These are phyloP conservation scores for Metarhizium robertsii DNA, from an alignment of 2,329 filamentous ascomycete genomes.

Conservation along the genomic window DNA sequence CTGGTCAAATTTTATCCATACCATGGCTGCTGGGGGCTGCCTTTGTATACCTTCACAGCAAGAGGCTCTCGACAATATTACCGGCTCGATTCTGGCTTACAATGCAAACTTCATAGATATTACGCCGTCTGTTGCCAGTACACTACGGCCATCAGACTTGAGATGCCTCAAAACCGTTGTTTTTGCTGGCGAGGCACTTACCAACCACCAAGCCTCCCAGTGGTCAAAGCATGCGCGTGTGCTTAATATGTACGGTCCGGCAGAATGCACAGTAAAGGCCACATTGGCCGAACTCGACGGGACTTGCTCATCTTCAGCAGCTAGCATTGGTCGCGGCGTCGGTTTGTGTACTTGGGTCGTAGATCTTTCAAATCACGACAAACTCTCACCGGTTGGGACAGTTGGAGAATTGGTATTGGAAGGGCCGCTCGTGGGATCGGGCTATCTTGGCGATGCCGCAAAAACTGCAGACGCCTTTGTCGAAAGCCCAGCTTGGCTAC, in stretches of 20 bases:
- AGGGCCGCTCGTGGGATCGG: constrained; percentile 14
- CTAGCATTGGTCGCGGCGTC: constrained; percentile 5
- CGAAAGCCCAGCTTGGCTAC: constrained; percentile 17
- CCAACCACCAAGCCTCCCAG: neutral
- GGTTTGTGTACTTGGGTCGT: constrained; percentile 15
- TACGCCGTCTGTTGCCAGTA: constrained; percentile 4
- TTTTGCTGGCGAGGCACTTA: constrained; percentile 3
- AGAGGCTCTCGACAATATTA: neutral
- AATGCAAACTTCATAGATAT: constrained; percentile 3
- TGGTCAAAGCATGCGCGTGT: constrained; percentile 12
- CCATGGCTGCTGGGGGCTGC: constrained; percentile 35
- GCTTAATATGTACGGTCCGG: constrained; percentile 10
- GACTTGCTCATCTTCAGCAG: neutral
- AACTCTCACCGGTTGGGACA: constrained; percentile 12
- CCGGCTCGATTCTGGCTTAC: neutral
- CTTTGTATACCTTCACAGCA: constrained; percentile 35
- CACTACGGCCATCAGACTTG: neutral
- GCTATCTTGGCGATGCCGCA: constrained; percentile 13
- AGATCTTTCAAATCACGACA: constrained; percentile 10
- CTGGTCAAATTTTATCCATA: constrained; percentile 40
- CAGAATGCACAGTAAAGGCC: constrained; percentile 6
- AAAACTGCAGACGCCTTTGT: constrained; percentile 11
- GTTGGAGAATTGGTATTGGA: constrained; percentile 20
- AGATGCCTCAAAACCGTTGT: neutral
- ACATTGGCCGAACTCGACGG: neutral